Evolutionary conservation across 1,284 basidiomycete species (phyloP).

Genomic region (Lignosus rhinocerotis): DNA sequence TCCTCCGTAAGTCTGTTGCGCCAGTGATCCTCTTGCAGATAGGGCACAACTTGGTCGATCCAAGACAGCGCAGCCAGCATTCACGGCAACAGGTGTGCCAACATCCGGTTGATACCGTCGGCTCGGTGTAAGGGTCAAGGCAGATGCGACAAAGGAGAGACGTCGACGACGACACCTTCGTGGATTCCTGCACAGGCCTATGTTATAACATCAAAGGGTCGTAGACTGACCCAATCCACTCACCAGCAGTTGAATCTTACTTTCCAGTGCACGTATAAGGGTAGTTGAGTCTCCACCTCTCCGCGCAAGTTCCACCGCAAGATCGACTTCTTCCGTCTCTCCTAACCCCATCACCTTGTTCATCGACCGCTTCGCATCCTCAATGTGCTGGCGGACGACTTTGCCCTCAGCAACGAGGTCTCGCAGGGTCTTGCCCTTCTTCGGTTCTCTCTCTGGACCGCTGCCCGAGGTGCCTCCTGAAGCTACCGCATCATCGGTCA

Average conservation of each 20-base stretch:
- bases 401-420: constrained; percentile 56
- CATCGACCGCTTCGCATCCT: constrained; percentile 40
- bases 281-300: constrained; percentile 46
- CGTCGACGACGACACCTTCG: constrained; percentile 45
- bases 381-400: constrained; percentile 35
- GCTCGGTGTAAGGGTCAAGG: constrained; percentile 72
- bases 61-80: constrained; percentile 79
- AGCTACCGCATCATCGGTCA: constrained; percentile 34
- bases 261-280: constrained; percentile 57
- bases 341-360: constrained; percentile 45
- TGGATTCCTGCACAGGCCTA: constrained; percentile 41
- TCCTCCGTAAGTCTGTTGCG: constrained; percentile 66
- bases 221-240: constrained; percentile 24
- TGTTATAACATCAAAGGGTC: not conserved
- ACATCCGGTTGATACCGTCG: constrained; percentile 79
- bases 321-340: constrained; percentile 50
- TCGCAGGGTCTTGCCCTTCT: constrained; percentile 39
- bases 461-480: constrained; percentile 31
- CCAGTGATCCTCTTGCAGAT: constrained; percentile 82
- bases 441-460: constrained; percentile 6
- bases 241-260: constrained; percentile 60
- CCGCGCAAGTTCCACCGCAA: constrained; percentile 49
- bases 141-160: constrained; percentile 71
- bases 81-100: constrained; percentile 82
- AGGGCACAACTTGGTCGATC: constrained; percentile 78